phyloP scores from a whole-genome alignment of 495 filamentous ascomycete genomes.

The Cercophora newfieldiana region DNA sequence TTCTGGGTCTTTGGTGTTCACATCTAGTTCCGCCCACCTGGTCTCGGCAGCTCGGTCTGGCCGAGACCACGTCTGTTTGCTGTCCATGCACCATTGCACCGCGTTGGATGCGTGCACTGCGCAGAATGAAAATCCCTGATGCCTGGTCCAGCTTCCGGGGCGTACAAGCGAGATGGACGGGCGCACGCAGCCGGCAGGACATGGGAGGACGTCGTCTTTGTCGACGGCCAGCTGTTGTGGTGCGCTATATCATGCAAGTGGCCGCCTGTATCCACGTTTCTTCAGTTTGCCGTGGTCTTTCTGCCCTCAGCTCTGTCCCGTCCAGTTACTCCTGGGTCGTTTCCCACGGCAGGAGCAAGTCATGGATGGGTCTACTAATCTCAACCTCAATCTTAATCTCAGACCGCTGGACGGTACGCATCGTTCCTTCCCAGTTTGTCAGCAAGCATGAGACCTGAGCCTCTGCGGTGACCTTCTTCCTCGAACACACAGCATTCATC shows the following conservation, averaged over 20 bases:
- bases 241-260: slow-evolving; percentile 16
- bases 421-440: background rate
- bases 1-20: background rate
- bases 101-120: background rate
- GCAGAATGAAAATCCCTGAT: background rate
- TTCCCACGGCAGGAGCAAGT: background rate
- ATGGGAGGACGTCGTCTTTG: slow-evolving; percentile 1
- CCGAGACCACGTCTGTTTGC: background rate
- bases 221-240: slow-evolving; percentile 8
- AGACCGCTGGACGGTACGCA: background rate
- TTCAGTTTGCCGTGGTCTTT: background rate
- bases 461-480: background rate
- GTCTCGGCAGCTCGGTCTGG: background rate
- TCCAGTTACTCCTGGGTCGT: background rate
- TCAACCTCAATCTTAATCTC: background rate
- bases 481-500: background rate
- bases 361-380: background rate
- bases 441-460: background rate
- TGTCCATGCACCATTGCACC: background rate
- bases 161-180: slow-evolving; percentile 10
- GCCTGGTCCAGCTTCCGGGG: background rate
- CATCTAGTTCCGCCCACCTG: background rate
- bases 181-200: slow-evolving; percentile 17
- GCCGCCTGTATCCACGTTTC: background rate
- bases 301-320: background rate